Percentiles rank a stretch among this genome's conserved stretches.
phyloP scores from a whole-genome alignment of 345 rosid genomes.

The Microcos paniculata region DNA sequence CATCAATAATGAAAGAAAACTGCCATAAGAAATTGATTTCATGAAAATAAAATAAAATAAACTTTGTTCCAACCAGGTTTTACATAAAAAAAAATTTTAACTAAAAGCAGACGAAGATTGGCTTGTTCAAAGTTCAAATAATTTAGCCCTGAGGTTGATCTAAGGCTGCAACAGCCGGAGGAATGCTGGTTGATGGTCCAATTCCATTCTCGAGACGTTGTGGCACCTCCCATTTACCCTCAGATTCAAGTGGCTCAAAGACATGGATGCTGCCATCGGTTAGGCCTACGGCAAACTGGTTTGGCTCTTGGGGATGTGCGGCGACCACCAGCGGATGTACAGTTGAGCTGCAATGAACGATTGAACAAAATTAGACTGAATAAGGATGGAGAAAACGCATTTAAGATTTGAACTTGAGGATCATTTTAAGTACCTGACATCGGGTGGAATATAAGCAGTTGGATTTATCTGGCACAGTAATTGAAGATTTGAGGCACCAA shows the following conservation, averaged over 20 bases:
- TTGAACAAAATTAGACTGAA: background rate
- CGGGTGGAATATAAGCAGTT: constrained; percentile 45
- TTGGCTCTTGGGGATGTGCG: constrained; percentile 61
- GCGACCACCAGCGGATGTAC: constrained; percentile 51
- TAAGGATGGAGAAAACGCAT: background rate
- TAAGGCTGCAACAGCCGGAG: constrained; percentile 34
- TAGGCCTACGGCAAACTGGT: constrained; percentile 64
- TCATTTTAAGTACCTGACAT: constrained; percentile 44
- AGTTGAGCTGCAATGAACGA: constrained; percentile 34
- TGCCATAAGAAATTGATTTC: too few relatives aligned
- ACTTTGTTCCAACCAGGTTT: too few relatives aligned
- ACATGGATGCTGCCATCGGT: constrained; percentile 53
- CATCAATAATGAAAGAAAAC: too few relatives aligned
- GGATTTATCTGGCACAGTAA: constrained; percentile 48
- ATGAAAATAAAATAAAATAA: too few relatives aligned
- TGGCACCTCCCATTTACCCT: constrained; percentile 51
- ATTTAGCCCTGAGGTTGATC: constrained; percentile 53
- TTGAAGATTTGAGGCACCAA: constrained; percentile 47
- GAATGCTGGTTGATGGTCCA: constrained; percentile 33
- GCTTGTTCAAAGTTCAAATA: background rate
- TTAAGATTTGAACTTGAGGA: too few relatives aligned
- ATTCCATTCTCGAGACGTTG: constrained; percentile 46
- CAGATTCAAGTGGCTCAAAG: constrained; percentile 60
- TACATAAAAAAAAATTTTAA: background rate
- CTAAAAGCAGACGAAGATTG: background rate